Base-by-base conservation (phyloP, 169 alveolate species). In the Fabrea salina region DNA sequence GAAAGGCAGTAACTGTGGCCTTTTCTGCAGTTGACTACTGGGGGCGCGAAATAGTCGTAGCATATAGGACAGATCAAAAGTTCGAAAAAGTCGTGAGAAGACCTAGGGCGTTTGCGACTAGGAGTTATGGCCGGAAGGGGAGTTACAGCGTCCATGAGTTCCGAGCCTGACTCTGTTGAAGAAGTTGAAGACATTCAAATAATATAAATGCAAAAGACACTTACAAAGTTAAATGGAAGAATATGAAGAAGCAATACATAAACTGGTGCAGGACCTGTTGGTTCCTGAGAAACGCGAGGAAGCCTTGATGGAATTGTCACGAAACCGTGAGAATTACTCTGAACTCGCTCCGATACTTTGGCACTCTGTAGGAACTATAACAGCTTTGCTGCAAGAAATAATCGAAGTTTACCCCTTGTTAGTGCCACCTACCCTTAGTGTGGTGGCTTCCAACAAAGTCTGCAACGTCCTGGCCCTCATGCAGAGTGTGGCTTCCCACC, bases 401-500 rank as follows among this genome's bases (percentile, higher is more conserved):
- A 96, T 96, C 16, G 75, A 88, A 22, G 87, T 91, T 19, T 93
- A 93, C 77, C 96, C 97, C 30, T 78, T 91, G 22, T 75, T 98
- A 56, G 93, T 97, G 27, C 99, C 99, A 4, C 96, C 99, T 19
- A 91, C 93, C 30, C 79, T 98, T 61, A 93, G 99, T 7, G 91
- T 96, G 56, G 89, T 91, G 16, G 96, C 96, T 40, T 96, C 99
- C 5, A 97, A 97, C 79, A 90, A 98, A 76, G 99, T 98, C 3
- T 98, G 99, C 83, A 98, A 97, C 85, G 98, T 99, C 32, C 89
- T 98, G 57, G 99, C 99, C n/a, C 90, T 98, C 39, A 91, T 98
- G 51, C 99, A 98, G 83, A 97, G 99, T 82, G 95, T 98, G 30
- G 99, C 99, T 27, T 92, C 99, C 3, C 99, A 98, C 77, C 95